phyloP scores from a whole-genome alignment of 257 asterid species.

The Paulownia fortunei region DNA sequence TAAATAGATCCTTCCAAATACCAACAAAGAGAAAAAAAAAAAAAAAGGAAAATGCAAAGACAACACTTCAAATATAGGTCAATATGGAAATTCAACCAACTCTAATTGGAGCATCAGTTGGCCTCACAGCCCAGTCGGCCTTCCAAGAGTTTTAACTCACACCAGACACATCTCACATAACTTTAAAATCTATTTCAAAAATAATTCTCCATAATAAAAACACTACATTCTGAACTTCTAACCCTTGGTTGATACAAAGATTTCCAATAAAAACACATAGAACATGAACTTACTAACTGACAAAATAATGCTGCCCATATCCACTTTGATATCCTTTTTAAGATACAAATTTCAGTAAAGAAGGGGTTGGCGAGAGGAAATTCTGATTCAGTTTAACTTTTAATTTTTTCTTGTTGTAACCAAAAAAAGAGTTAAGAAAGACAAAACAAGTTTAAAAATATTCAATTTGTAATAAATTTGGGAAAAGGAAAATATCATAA shows the following conservation, averaged over 20 bases:
- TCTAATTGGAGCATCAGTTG: background rate
- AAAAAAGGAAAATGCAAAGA: too few relatives aligned
- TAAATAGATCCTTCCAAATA: conserved; percentile 14
- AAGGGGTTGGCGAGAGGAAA: background rate
- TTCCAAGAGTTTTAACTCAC: background rate
- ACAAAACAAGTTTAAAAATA: background rate
- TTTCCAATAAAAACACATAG: background rate
- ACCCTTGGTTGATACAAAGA: background rate
- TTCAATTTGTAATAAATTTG: background rate
- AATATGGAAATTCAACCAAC: conserved; percentile 7
- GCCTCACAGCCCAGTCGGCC: conserved; percentile 9
- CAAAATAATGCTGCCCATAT: background rate
- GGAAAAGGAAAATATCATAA: background rate
- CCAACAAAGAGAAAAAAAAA: background rate
- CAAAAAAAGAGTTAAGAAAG: too few relatives aligned
- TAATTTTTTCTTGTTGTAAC: background rate
- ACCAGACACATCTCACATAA: conserved; percentile 17
- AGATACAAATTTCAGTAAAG: background rate
- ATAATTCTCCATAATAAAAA: background rate
- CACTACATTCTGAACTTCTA: background rate
- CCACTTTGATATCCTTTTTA: background rate
- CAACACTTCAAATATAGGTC: background rate
- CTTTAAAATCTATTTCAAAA: background rate
- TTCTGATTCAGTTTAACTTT: background rate
- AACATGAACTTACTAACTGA: background rate